phyloP scores from a whole-genome alignment of 73 alveolate species.

The Breviolum minutum region DNA sequence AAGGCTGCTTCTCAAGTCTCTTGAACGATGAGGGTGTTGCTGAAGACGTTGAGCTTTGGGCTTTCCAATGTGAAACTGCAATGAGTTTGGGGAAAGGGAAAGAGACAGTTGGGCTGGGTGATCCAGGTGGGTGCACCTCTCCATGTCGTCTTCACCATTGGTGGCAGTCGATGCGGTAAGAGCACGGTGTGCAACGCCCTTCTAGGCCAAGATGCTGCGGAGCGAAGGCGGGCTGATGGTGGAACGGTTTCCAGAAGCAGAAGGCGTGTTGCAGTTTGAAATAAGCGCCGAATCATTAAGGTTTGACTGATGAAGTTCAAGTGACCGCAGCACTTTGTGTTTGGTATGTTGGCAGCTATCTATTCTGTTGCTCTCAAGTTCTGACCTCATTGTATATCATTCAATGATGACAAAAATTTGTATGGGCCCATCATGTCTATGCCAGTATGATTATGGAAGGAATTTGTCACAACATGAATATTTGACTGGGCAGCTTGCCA shows the following conservation, averaged over 20 bases:
- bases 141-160: slow-evolving; percentile 70
- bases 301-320: neutral
- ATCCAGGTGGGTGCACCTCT: slow-evolving; percentile 56
- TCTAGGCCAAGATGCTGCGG: slow-evolving; percentile 38
- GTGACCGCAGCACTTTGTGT: neutral
- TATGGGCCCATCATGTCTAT: no score
- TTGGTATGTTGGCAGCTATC: no score
- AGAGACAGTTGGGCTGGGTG: no score
- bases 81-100: no score
- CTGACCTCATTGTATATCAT: neutral
- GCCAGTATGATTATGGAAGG: no score
- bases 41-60: no score
- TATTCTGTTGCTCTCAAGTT: neutral
- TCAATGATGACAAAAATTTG: no score
- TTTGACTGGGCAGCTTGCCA: neutral
- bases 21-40: neutral
- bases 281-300: neutral
- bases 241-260: no score
- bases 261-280: neutral
- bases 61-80: no score
- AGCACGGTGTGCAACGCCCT: slow-evolving; percentile 91
- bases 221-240: neutral
- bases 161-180: slow-evolving; percentile 94
- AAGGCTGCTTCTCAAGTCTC: no score
- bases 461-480: no score